These are phyloP conservation scores for Leccinum rimulosum DNA, from an alignment of 768 basidiomycete genomes.

Conservation along the genomic window DNA sequence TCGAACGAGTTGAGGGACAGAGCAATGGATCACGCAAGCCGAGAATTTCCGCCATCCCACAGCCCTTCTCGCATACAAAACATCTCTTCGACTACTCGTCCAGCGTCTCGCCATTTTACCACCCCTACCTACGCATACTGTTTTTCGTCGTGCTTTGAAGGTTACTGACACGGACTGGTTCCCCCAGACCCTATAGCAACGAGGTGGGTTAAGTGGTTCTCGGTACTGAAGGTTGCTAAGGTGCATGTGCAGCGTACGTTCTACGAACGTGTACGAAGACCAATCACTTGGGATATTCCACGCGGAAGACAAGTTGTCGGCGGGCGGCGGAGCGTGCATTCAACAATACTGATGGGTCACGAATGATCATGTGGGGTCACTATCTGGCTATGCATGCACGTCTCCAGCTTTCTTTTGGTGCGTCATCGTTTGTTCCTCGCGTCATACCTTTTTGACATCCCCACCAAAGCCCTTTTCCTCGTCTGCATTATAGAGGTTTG, in stretches of 20 bases:
- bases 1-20: too few relatives aligned
- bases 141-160: background rate
- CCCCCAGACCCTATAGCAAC: slow-evolving; percentile 70
- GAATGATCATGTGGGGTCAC: slow-evolving; percentile 68
- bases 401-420: slow-evolving; percentile 88
- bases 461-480: slow-evolving; percentile 70
- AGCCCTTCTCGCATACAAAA: too few relatives aligned
- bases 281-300: slow-evolving; percentile 80
- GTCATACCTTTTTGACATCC: background rate
- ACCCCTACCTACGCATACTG: slow-evolving; percentile 37
- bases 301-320: slow-evolving; percentile 46
- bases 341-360: slow-evolving; percentile 38
- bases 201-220: slow-evolving; percentile 46
- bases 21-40: too few relatives aligned
- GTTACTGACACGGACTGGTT: slow-evolving; percentile 3
- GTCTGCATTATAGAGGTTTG: slow-evolving; percentile 91
- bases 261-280: slow-evolving; percentile 94
- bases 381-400: slow-evolving; percentile 82
- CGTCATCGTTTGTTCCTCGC: slow-evolving; percentile 17
- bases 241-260: slow-evolving; percentile 61
- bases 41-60: too few relatives aligned
- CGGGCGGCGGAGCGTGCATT: slow-evolving; percentile 41
- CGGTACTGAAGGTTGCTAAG: background rate
- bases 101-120: too few relatives aligned
- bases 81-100: too few relatives aligned